These are phyloP conservation scores for Neurospora sp. DNA, from an alignment of 495 filamentous ascomycete species.

Conservation along the genomic window DNA sequence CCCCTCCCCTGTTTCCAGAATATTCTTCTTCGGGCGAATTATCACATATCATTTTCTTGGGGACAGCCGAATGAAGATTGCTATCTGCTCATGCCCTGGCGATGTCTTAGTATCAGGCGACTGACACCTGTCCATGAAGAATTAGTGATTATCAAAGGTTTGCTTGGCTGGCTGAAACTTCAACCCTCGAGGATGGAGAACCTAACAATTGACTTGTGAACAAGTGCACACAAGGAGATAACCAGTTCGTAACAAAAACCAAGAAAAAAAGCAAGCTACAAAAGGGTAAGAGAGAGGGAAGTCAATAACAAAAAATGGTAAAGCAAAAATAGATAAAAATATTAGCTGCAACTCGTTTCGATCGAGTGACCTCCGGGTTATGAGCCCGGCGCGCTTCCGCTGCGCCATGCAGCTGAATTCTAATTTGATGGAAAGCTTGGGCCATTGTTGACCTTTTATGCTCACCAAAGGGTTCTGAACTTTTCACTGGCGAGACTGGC, in stretches of 20 bases:
- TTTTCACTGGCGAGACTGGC: background rate
- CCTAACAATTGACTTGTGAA: background rate
- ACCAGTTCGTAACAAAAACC: background rate
- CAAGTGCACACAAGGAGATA: background rate
- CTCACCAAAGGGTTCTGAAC: background rate
- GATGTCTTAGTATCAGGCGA: background rate
- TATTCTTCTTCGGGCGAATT: background rate
- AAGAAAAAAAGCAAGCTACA: too few species aligned
- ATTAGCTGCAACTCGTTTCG: constrained; percentile 7
- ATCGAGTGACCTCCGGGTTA: constrained; percentile 10
- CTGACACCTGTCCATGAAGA: background rate
- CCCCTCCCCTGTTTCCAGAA: background rate
- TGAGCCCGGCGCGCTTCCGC: constrained; percentile 10
- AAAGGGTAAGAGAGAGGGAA: background rate
- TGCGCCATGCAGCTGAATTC: constrained; percentile 6
- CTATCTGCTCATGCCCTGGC: background rate
- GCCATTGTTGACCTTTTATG: background rate
- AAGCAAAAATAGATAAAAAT: background rate
- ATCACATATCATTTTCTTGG: background rate
- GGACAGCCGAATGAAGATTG: background rate
- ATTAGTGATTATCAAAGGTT: background rate
- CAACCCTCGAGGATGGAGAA: background rate
- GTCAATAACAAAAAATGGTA: background rate
- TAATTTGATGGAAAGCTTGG: background rate
- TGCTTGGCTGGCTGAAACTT: background rate